phyloP scores from a whole-genome alignment of 2,329 filamentous ascomycete genomes.

The Pseudogymnoascus sp. region DNA sequence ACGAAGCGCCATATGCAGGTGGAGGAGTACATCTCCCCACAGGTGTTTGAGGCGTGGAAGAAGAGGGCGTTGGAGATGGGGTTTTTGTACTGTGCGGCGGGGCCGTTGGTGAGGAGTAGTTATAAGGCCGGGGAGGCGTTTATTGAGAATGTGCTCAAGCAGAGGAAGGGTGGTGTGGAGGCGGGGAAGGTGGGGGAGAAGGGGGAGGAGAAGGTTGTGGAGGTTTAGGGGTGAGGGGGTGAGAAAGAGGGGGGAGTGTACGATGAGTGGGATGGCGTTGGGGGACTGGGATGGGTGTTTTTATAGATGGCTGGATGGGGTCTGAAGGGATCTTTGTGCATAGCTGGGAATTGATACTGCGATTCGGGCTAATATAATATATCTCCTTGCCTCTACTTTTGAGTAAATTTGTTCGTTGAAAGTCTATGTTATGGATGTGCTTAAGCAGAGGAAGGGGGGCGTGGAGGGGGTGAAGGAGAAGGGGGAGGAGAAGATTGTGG shows the following conservation, averaged over 20 bases:
- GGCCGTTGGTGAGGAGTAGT: slow-evolving; percentile 83
- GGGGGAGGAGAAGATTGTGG: too few species aligned
- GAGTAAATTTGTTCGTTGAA: neutral
- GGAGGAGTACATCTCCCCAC: slow-evolving; percentile 87
- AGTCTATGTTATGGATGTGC: too few species aligned
- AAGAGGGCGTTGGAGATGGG: slow-evolving; percentile 87
- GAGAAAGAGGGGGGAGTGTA: neutral
- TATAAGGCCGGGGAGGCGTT: slow-evolving; percentile 99
- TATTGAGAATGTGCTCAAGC: slow-evolving; percentile 84
- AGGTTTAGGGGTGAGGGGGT: neutral
- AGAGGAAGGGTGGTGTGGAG: slow-evolving; percentile 18
- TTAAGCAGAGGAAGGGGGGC: too few species aligned
- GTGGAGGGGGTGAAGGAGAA: too few species aligned
- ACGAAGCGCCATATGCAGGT: slow-evolving; percentile 98
- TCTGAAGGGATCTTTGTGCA: neutral
- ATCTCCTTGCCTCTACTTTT: neutral
- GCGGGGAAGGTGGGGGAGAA: neutral
- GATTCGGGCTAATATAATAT: neutral
- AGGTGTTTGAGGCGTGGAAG: slow-evolving; percentile 85
- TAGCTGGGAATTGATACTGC: neutral
- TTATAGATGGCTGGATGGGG: neutral
- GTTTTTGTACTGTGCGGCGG: slow-evolving; percentile 92
- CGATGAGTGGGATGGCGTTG: slow-evolving; percentile 2
- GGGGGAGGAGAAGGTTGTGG: neutral
- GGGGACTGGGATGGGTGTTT: neutral